These are phyloP conservation scores for Epichloe festucae DNA, from an alignment of 2,329 filamentous ascomycete genomes.

Conservation along the genomic window DNA sequence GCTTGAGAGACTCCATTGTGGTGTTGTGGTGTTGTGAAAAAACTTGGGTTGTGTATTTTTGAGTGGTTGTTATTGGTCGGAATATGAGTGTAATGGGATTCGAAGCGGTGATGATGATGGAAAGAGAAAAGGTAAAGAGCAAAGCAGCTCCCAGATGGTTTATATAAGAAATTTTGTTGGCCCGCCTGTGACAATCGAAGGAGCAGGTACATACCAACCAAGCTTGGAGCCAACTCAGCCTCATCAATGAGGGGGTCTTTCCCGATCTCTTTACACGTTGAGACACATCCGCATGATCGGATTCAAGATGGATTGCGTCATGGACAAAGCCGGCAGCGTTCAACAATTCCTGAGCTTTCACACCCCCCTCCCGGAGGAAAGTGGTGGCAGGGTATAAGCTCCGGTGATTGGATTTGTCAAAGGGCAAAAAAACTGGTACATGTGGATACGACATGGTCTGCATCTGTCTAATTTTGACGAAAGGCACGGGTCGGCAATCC, in stretches of 20 bases:
- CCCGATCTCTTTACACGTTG: neutral
- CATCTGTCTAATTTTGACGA: neutral
- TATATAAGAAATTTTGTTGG: neutral
- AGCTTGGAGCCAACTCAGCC: neutral
- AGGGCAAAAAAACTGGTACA: neutral
- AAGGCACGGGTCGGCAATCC: neutral
- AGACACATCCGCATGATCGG: slow-evolving; percentile 1
- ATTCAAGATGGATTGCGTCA: slow-evolving; percentile 1
- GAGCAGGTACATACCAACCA: neutral
- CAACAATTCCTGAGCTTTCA: neutral
- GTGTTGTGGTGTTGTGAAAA: slow-evolving; percentile 10
- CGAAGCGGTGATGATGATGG: neutral
- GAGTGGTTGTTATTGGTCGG: slow-evolving; percentile 1
- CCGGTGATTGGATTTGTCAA: neutral
- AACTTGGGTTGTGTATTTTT: slow-evolving; percentile 3
- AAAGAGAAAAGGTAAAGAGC: accelerated
- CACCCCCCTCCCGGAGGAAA: neutral
- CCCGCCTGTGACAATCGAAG: neutral
- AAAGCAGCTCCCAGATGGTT: neutral
- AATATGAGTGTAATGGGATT: neutral
- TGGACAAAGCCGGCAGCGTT: neutral
- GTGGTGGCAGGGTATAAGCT: neutral
- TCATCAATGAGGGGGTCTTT: neutral
- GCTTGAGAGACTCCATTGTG: slow-evolving; percentile 42
- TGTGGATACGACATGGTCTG: neutral